These are phyloP conservation scores for Domatiomyces globalis DNA, from an alignment of 2,329 filamentous ascomycete genomes.

Conservation along the genomic window DNA sequence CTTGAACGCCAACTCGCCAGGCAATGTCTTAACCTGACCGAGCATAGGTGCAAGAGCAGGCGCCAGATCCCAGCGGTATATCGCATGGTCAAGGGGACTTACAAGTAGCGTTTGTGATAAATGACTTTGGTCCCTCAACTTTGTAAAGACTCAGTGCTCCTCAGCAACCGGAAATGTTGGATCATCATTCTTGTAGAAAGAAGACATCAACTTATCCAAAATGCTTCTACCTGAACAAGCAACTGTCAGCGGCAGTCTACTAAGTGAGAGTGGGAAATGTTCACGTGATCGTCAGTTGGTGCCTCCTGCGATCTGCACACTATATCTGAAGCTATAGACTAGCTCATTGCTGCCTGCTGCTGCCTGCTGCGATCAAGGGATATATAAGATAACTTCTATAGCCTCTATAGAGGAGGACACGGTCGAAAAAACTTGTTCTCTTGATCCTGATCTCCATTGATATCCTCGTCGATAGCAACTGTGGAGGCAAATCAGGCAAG, in stretches of 20 bases:
- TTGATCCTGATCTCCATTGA: too few relatives aligned
- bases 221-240: slow-evolving; percentile 44
- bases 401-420: too few relatives aligned
- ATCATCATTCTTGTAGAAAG: slow-evolving; percentile 44
- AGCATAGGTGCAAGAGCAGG: slow-evolving; percentile 31
- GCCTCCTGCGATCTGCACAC: too few relatives aligned
- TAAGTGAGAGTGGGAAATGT: too few relatives aligned
- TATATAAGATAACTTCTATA: too few relatives aligned
- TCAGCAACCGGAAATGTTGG: slow-evolving; percentile 49
- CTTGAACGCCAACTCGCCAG: slow-evolving; percentile 48
- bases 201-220: slow-evolving; percentile 37
- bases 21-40: slow-evolving; percentile 46
- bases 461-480: too few relatives aligned
- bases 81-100: slow-evolving; percentile 43
- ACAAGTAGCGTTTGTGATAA: slow-evolving; percentile 42
- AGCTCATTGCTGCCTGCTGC: too few relatives aligned
- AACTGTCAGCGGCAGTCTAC: slow-evolving; percentile 42
- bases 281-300: too few relatives aligned
- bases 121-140: slow-evolving; percentile 36
- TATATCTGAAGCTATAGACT: too few relatives aligned
- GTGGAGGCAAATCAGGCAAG: too few relatives aligned
- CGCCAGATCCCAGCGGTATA: slow-evolving; percentile 44
- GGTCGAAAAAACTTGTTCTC: too few relatives aligned
- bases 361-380: too few relatives aligned
- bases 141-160: slow-evolving; percentile 38